Base-by-base conservation (phyloP, 2,329 filamentous ascomycete genomes). In the Alternaria atra region DNA sequence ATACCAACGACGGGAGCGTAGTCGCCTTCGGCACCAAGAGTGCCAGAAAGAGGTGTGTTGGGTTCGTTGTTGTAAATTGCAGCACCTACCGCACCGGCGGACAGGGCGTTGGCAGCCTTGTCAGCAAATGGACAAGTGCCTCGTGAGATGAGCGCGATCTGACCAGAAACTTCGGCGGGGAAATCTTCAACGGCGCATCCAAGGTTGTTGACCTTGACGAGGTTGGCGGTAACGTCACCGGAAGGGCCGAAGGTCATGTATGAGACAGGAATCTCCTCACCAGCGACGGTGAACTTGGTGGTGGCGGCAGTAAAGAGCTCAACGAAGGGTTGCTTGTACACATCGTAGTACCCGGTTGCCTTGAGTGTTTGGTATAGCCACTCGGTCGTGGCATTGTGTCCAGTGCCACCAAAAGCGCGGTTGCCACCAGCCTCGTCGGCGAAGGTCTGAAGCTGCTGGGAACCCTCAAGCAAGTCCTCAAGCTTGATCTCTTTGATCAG, bases 1-100 rank as follows among this genome's bases (percentile, higher is more conserved):
- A 93, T 80, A 2, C 90, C 89, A 61, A 92, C 90, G 1, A 88
- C 91, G 1, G 90, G 88, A 10, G 90, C 82, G 68, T 91, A 86
- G 35, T 80, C 72, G 6, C 80, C 80, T 8, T 78, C 70, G 0
- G 80, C 84, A 9, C 89, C 90, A 6, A 93, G 82, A 2, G 91
- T 93, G 42, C 91, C 91, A 50, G 85, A 83, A 1, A 93, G 79
- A 4, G 80, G 74, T 2, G 87, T 90, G 8, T 65, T 55, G 3
- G 83, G 80, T 2, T 89, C 85, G 67, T 88, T 89, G 80, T 93
- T 92, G 79, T 91, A 93, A 50, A 94, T 82, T 29, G 93, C 80
- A 0, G 88, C 89, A 2, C 89, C 90, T 12, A 86, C 77, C 6
- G 91, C 91, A 30, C 90, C 90, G 1, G 90, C 89, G 53, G 83